Conservation (phyloP, 768 basidiomycete genomes). For the Lentinula aciculospora region DNA sequence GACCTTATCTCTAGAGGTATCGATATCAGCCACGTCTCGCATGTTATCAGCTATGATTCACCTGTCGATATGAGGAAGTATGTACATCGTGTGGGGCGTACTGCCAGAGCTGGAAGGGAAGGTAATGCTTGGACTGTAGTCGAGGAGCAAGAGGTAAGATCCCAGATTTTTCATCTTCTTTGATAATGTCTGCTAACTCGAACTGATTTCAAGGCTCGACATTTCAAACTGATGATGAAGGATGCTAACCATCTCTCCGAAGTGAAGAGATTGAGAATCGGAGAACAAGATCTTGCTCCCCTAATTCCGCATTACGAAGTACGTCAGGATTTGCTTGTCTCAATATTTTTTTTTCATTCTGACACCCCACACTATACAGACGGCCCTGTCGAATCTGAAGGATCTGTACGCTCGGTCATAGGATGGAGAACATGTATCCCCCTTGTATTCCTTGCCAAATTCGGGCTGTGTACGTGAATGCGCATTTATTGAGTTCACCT, state of each 20-base stretch:
- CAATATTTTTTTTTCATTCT: neutral
- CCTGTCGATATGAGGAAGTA: constrained; percentile 99
- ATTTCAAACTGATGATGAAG: constrained; percentile 82
- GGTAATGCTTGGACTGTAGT: constrained; percentile 95
- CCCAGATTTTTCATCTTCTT: neutral
- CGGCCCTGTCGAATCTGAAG: constrained; percentile 11
- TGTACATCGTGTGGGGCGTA: constrained; percentile 94
- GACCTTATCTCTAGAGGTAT: constrained; percentile 95
- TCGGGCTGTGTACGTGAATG: neutral
- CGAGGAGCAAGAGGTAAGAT: constrained; percentile 83
- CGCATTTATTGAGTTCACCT: no score
- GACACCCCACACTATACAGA: constrained; percentile 1
- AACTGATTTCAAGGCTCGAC: constrained; percentile 54
- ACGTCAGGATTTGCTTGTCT: constrained; percentile 8
- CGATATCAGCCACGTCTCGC: constrained; percentile 86
- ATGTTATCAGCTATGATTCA: constrained; percentile 93
- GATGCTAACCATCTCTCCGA: constrained; percentile 62
- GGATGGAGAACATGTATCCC: neutral
- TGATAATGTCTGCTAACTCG: no score
- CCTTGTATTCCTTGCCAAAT: neutral
- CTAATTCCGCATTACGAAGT: constrained; percentile 68
- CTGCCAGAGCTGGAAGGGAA: constrained; percentile 83
- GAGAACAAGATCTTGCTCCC: constrained; percentile 52
- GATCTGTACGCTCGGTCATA: constrained; percentile 9
- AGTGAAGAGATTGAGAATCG: constrained; percentile 63